Conservation (phyloP, 306 rosid genomes). For the Cyamopsis tetragonoloba region DNA sequence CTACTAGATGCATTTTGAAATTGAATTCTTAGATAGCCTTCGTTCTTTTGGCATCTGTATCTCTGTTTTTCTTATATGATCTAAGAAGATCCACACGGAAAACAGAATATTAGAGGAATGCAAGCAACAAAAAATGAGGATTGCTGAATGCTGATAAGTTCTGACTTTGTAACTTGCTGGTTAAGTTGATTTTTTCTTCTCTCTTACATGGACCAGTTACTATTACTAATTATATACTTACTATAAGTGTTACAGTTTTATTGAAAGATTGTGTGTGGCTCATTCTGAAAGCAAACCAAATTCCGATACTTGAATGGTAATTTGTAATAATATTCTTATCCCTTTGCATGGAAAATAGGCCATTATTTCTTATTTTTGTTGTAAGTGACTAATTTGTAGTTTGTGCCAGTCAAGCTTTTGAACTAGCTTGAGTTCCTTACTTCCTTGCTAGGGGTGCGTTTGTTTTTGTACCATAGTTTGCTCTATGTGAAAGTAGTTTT, state of each 20-base stretch:
- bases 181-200: slow-evolving; percentile 5
- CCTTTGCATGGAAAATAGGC: neutral
- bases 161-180: neutral
- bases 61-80: slow-evolving; percentile 29
- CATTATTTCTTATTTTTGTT: neutral
- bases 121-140: neutral
- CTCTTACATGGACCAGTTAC: neutral
- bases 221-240: neutral
- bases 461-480: too few species aligned
- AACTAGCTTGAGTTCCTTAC: neutral
- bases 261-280: neutral
- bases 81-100: slow-evolving; percentile 14
- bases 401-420: neutral
- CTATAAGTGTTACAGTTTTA: slow-evolving; percentile 4
- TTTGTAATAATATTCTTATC: neutral
- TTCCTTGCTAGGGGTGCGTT: too few species aligned
- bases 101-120: slow-evolving; percentile 18
- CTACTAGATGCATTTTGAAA: slow-evolving; percentile 35
- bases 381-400: neutral
- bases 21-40: slow-evolving; percentile 19
- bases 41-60: slow-evolving; percentile 25
- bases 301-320: neutral
- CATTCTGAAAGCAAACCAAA: neutral
- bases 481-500: too few species aligned
- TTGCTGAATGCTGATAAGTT: slow-evolving; percentile 11